phyloP scores from a whole-genome alignment of 352 stramenopile genomes.

The Pythium myriotylum region DNA sequence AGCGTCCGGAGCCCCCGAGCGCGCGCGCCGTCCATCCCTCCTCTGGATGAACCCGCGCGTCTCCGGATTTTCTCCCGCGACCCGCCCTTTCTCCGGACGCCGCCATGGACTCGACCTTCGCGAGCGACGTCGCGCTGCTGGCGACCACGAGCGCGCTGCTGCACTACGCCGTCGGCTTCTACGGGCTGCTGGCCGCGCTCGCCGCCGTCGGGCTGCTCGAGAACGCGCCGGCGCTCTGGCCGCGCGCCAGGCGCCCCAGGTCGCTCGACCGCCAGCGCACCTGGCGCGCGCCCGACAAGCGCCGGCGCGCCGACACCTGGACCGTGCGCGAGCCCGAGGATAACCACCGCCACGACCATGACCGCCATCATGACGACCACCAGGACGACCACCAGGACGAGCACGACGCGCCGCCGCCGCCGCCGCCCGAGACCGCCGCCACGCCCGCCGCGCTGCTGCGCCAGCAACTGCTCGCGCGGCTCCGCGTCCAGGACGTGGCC shows the following conservation, averaged over 20 bases:
- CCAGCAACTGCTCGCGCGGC: slow-evolving; percentile 16
- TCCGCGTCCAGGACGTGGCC: slow-evolving; percentile 22
- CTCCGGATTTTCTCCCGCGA: background rate
- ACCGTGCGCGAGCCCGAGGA: slow-evolving; percentile 13
- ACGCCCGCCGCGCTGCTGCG: background rate
- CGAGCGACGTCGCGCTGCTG: slow-evolving; percentile 62
- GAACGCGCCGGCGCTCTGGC: slow-evolving; percentile 10
- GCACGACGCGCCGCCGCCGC: background rate
- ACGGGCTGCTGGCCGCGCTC: slow-evolving; percentile 46
- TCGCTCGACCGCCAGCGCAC: slow-evolving; percentile 18
- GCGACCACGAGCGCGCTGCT: slow-evolving; percentile 58
- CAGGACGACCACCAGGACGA: background rate
- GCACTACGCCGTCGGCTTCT: slow-evolving; percentile 65
- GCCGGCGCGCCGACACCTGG: slow-evolving; percentile 9
- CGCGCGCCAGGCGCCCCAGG: background rate
- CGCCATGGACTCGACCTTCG: slow-evolving; percentile 33
- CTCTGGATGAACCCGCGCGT: no score
- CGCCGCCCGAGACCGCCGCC: background rate
- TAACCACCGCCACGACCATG: background rate
- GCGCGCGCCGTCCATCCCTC: no score
- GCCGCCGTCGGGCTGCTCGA: slow-evolving; percentile 26
- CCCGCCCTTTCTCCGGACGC: background rate
- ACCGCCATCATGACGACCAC: no score
- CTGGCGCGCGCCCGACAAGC: slow-evolving; percentile 14
- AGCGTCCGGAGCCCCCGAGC: no score